Evolutionary conservation across 2,329 filamentous ascomycete genomes (phyloP).

Genomic region (Diaporthe australafricana): DNA sequence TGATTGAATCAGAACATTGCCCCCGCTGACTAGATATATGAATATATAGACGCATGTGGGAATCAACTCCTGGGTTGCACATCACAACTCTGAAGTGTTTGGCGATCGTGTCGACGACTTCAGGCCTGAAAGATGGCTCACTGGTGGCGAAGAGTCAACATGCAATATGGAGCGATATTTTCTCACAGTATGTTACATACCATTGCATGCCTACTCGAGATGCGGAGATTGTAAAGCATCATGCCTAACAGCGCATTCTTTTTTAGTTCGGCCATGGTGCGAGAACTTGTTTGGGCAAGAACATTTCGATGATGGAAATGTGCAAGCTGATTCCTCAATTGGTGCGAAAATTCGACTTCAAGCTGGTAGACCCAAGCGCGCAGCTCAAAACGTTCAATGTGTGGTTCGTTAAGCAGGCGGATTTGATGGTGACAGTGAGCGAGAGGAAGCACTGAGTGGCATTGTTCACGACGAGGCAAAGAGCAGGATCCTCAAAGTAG

Average conservation of each 20-base stretch:
- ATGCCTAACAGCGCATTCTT: background rate
- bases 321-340: constrained; percentile 47
- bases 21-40: background rate
- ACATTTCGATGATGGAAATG: constrained; percentile 52
- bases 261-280: constrained; percentile 49
- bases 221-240: background rate
- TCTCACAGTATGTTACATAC: background rate
- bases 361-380: constrained; percentile 3
- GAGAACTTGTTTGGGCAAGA: constrained; percentile 50
- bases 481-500: too few relatives aligned
- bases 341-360: constrained; percentile 4
- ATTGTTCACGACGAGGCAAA: background rate
- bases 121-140: constrained; percentile 45
- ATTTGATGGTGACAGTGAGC: constrained; percentile 4
- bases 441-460: background rate
- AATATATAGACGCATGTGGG: constrained; percentile 49
- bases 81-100: constrained; percentile 55
- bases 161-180: constrained; percentile 52
- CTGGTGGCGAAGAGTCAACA: constrained; percentile 14
- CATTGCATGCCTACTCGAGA: background rate
- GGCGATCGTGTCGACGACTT: constrained; percentile 52
- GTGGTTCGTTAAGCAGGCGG: constrained; percentile 23
- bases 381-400: constrained; percentile 17
- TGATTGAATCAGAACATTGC: background rate
- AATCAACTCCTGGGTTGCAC: constrained; percentile 55